phyloP scores from a whole-genome alignment of 2,329 filamentous ascomycete species.

The Lojkania enalia region DNA sequence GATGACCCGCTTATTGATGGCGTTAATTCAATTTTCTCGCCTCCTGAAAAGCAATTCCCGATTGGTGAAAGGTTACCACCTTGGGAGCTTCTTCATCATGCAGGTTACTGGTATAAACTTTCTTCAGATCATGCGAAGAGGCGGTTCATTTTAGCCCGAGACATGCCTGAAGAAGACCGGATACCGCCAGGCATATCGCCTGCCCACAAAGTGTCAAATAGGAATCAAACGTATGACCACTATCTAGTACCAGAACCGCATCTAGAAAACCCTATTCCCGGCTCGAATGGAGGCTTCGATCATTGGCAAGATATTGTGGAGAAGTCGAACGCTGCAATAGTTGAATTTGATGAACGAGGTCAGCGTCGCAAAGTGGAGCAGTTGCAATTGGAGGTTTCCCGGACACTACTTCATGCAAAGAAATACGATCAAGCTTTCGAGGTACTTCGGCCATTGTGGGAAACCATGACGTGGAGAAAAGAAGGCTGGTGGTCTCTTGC shows the following conservation, averaged over 20 bases:
- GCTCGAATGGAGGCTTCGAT: constrained; percentile 50
- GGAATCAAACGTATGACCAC: constrained; percentile 60
- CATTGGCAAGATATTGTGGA: constrained; percentile 56
- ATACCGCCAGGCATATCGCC: constrained; percentile 58
- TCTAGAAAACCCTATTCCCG: constrained; percentile 54
- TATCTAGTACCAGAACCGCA: constrained; percentile 64
- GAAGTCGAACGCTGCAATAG: constrained; percentile 52
- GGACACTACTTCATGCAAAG: constrained; percentile 55
- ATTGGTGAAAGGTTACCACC: constrained; percentile 56
- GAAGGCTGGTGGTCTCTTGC: constrained; percentile 64
- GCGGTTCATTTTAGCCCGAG: constrained; percentile 55
- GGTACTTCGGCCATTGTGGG: constrained; percentile 59
- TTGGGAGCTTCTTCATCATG: constrained; percentile 63
- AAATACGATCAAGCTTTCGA: constrained; percentile 56
- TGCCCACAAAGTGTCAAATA: constrained; percentile 57
- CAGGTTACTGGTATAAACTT: constrained; percentile 64
- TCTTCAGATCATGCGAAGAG: constrained; percentile 56
- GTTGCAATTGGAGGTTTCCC: constrained; percentile 58
- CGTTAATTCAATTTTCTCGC: constrained; percentile 48
- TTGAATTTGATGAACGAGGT: constrained; percentile 56
- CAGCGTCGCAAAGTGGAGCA: constrained; percentile 60
- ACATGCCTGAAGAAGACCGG: constrained; percentile 64
- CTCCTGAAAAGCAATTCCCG: constrained; percentile 56
- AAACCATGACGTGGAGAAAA: constrained; percentile 59
- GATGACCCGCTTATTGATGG: constrained; percentile 31